Evolutionary conservation across 176 grass and related monocot genomes (phyloP).

Genomic region (Raddia guianensis): DNA sequence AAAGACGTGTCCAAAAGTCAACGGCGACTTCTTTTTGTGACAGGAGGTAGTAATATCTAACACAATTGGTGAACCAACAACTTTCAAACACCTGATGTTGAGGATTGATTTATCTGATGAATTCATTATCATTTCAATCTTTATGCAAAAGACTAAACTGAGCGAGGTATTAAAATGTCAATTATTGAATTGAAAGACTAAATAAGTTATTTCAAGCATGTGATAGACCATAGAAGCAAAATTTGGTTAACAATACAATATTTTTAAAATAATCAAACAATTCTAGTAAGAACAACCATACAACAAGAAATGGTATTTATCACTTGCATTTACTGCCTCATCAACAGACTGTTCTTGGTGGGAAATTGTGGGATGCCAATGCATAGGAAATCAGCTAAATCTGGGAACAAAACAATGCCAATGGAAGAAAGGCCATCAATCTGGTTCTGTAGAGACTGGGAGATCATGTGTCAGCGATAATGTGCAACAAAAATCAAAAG

Average conservation of each 20-base stretch:
- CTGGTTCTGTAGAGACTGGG: background rate
- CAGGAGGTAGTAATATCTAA: background rate
- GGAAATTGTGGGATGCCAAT: background rate
- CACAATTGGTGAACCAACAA: background rate
- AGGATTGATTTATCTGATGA: slow-evolving; percentile 14
- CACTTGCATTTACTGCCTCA: background rate
- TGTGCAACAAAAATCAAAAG: too few relatives aligned
- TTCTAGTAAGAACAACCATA: background rate
- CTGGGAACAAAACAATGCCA: background rate
- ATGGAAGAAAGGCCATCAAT: slow-evolving; percentile 3
- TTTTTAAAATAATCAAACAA: background rate
- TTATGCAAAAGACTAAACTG: background rate
- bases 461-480: background rate
- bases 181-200: background rate
- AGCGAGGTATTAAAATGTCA: background rate
- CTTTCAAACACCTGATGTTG: background rate
- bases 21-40: too few relatives aligned
- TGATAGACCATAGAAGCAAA: background rate
- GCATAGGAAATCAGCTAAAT: background rate
- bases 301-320: background rate
- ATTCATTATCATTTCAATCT: slow-evolving; percentile 18
- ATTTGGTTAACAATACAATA: background rate
- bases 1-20: too few relatives aligned
- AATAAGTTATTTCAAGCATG: background rate
- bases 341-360: background rate